These are phyloP conservation scores for Hibiscus mutabilis DNA, from an alignment of 345 rosid genomes.

Conservation along the genomic window DNA sequence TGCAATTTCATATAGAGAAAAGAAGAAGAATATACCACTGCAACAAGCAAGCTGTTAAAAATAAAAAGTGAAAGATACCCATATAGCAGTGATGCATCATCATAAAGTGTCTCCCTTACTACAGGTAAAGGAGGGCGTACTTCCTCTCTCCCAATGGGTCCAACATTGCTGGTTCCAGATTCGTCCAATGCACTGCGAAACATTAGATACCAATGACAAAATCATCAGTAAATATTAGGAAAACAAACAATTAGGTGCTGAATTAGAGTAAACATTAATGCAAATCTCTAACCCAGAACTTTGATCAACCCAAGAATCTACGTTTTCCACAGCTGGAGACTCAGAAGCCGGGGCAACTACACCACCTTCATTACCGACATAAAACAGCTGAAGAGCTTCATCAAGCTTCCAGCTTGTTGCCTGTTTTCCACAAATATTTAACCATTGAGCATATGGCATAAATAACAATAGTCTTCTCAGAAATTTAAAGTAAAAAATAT, in stretches of 20 bases:
- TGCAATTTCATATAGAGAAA: not conserved
- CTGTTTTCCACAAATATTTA: conserved; percentile 29
- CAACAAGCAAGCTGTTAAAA: conserved; percentile 1
- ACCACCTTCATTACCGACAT: conserved; percentile 68
- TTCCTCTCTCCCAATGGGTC: conserved; percentile 47
- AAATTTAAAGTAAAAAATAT: not conserved
- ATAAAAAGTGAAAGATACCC: conserved; percentile 39
- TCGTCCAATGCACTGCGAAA: conserved; percentile 36
- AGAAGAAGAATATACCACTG: not conserved
- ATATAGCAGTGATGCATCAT: conserved; percentile 40
- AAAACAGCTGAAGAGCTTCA: conserved; percentile 92
- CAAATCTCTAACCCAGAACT: not conserved
- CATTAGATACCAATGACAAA: conserved; percentile 11
- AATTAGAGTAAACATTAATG: not conserved
- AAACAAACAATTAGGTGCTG: not conserved
- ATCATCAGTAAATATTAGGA: not conserved
- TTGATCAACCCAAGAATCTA: conserved; percentile 1
- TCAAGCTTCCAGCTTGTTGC: conserved; percentile 97
- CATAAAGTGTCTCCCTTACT: conserved; percentile 94
- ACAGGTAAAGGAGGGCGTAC: conserved; percentile 94
- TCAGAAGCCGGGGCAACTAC: conserved; percentile 33
- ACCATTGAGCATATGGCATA: not conserved
- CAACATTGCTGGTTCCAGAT: conserved; percentile 29
- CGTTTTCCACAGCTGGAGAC: conserved; percentile 25
- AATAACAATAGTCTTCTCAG: not conserved